Evolutionary conservation across 306 rosid genomes (phyloP).

Genomic region (Mimosa pudica): DNA sequence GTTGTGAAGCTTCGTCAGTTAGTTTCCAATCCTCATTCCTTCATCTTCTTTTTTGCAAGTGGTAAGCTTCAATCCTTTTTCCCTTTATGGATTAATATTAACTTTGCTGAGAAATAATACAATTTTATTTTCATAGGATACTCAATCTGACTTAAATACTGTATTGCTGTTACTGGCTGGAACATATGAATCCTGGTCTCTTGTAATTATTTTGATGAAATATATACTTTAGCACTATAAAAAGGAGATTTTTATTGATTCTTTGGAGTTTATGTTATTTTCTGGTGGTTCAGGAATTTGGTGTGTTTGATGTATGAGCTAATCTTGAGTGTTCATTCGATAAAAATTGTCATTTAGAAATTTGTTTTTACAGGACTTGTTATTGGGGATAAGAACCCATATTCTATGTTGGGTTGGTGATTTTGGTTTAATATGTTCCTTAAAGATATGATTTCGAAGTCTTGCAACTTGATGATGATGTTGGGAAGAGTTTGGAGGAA

Average conservation of each 20-base stretch:
- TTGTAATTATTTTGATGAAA: too few species aligned
- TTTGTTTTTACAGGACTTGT: too few species aligned
- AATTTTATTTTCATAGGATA: too few species aligned
- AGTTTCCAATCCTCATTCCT: neutral
- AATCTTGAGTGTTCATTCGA: neutral
- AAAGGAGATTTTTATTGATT: neutral
- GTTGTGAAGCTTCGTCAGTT: neutral
- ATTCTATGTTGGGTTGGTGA: too few species aligned
- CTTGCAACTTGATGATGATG: too few species aligned
- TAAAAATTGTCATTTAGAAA: neutral
- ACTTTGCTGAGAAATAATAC: neutral
- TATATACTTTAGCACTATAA: too few species aligned
- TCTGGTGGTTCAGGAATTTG: neutral
- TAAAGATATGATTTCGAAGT: too few species aligned
- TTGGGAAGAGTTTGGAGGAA: too few species aligned
- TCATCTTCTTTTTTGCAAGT: neutral
- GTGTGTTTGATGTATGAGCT: neutral
- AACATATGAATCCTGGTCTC: too few species aligned
- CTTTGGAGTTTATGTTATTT: neutral
- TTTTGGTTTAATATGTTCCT: too few species aligned
- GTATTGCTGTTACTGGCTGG: too few species aligned
- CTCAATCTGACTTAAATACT: too few species aligned
- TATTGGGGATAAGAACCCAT: neutral
- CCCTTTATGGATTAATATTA: neutral
- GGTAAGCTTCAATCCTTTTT: neutral